Percentiles rank a stretch among this genome's conserved stretches.
These are phyloP conservation scores for Elymus sibiricus DNA, from an alignment of 176 grass and related monocot species.

Conservation along the genomic window DNA sequence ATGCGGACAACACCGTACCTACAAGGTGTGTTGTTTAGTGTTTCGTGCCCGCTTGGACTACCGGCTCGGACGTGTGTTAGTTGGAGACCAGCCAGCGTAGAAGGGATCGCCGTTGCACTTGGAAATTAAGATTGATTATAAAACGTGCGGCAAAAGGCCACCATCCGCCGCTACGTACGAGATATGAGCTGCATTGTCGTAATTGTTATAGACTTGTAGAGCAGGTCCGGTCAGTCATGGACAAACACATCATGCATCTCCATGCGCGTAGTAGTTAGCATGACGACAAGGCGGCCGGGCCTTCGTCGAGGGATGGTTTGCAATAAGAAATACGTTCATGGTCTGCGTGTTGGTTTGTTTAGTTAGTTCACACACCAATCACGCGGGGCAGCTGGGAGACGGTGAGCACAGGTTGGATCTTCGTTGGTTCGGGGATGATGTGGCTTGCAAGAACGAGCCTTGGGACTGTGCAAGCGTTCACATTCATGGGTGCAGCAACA, in stretches of 20 bases:
- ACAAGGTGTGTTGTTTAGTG: neutral
- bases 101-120: neutral
- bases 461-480: neutral
- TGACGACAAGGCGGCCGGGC: neutral
- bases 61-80: neutral
- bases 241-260: neutral
- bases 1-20: neutral
- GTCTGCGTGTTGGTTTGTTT: neutral
- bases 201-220: neutral
- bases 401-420: neutral
- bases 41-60: conserved; percentile 12
- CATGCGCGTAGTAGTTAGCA: neutral
- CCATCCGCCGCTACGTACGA: neutral
- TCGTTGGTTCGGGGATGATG: neutral
- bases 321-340: neutral
- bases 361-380: neutral
- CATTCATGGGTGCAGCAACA: neutral
- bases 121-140: neutral
- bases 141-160: neutral
- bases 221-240: neutral
- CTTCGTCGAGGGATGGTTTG: neutral
- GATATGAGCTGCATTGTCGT: neutral
- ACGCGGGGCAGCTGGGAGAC: neutral
- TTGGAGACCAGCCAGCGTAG: neutral
- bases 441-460: neutral